Percentiles rank a stretch among this genome's conserved stretches.
phyloP scores from a whole-genome alignment of 2,329 filamentous ascomycete species.

The Fusarium buxicola region DNA sequence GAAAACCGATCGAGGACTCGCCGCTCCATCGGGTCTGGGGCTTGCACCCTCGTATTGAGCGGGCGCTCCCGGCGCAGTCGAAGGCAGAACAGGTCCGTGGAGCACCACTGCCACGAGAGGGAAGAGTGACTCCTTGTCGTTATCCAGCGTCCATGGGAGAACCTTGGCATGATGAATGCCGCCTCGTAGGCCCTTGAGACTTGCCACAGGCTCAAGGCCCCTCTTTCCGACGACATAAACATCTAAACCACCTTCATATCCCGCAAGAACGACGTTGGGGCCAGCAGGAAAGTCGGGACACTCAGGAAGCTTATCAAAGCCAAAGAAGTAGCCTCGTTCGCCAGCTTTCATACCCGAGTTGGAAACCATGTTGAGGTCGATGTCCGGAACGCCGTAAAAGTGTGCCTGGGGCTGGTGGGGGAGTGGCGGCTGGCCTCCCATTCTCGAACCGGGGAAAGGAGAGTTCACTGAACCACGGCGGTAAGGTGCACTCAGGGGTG shows the following conservation, averaged over 20 bases:
- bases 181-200: slow-evolving; percentile 81
- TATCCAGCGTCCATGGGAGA: slow-evolving; percentile 72
- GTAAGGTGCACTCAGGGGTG: slow-evolving; percentile 51
- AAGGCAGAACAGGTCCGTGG: slow-evolving; percentile 77
- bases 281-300: slow-evolving; percentile 52
- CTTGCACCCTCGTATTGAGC: slow-evolving; percentile 54
- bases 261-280: slow-evolving; percentile 76
- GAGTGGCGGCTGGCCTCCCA: slow-evolving; percentile 68
- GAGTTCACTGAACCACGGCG: slow-evolving; percentile 65
- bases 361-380: slow-evolving; percentile 74
- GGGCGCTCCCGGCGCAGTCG: slow-evolving; percentile 50
- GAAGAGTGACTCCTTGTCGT: slow-evolving; percentile 66
- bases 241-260: slow-evolving; percentile 83
- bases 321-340: slow-evolving; percentile 80
- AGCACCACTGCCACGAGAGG: slow-evolving; percentile 84
- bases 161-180: slow-evolving; percentile 86
- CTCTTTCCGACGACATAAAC: slow-evolving; percentile 79
- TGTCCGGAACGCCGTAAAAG: slow-evolving; percentile 80
- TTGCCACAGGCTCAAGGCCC: slow-evolving; percentile 75
- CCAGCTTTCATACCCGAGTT: slow-evolving; percentile 70
- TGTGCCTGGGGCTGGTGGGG: slow-evolving; percentile 82
- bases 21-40: slow-evolving; percentile 56
- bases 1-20: slow-evolving; percentile 56
- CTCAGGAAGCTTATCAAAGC: slow-evolving; percentile 78
- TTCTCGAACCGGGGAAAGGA: slow-evolving; percentile 59